A percentile compares a stretch with the other conserved stretches of the same genome.
phyloP scores from a whole-genome alignment of 345 rosid species.

The Nasturtium officinale region DNA sequence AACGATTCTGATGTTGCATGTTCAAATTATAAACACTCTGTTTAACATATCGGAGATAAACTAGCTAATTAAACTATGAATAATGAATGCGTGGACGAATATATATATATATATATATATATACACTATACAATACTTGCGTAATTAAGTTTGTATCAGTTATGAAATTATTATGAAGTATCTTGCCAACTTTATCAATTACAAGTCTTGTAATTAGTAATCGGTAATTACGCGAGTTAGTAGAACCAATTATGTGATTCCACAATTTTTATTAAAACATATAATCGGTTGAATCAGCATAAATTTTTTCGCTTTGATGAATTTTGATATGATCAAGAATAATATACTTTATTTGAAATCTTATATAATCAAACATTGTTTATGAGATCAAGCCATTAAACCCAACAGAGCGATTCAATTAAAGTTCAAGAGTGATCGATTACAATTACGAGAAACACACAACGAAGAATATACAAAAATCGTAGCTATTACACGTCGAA shows the following conservation, averaged over 20 bases:
- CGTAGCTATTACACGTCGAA: not conserved
- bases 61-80: not conserved
- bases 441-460: slow-evolving; percentile 35
- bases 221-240: not conserved
- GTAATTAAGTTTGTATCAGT: slow-evolving; percentile 9
- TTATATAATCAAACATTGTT: not conserved
- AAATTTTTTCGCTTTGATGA: not conserved
- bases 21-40: not conserved
- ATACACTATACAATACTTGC: too few species aligned
- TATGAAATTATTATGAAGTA: not conserved
- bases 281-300: not conserved
- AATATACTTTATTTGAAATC: slow-evolving; percentile 3
- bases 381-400: not conserved
- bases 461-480: slow-evolving; percentile 20
- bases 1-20: slow-evolving; percentile 14
- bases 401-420: slow-evolving; percentile 20
- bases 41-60: slow-evolving; percentile 7
- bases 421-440: slow-evolving; percentile 26
- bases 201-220: not conserved
- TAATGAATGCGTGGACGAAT: not conserved
- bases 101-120: too few species aligned
- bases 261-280: not conserved
- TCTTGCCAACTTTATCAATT: not conserved
- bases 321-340: not conserved
- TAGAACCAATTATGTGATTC: not conserved